These are phyloP conservation scores for Peniophora sp. DNA, from an alignment of 1,284 basidiomycete genomes.

Conservation along the genomic window DNA sequence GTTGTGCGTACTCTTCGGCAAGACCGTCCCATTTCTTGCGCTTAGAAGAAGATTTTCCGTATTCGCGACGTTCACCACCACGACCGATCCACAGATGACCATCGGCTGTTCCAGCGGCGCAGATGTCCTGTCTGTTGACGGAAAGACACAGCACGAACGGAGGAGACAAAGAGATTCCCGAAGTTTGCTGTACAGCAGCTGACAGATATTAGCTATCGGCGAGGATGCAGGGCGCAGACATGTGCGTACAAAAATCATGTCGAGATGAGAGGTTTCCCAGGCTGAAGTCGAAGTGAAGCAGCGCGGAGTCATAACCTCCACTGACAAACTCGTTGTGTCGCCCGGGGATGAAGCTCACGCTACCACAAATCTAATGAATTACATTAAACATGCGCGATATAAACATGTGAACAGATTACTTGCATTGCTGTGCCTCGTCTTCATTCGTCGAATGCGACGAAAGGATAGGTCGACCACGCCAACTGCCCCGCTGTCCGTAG, in stretches of 20 bases:
- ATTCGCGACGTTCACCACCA: constrained; percentile 38
- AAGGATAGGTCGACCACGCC: constrained; percentile 55
- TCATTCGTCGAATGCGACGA: constrained; percentile 44
- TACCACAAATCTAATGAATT: constrained; percentile 51
- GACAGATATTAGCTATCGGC: not conserved
- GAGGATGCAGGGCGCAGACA: not conserved
- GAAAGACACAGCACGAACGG: constrained; percentile 62
- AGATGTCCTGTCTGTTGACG: constrained; percentile 44
- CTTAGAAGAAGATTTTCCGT: too few relatives aligned
- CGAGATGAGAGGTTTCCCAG: constrained; percentile 53
- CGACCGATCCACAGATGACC: constrained; percentile 63
- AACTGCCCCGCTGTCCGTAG: constrained; percentile 58
- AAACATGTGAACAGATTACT: constrained; percentile 13
- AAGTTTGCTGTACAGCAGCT: constrained; percentile 33
- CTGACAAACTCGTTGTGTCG: constrained; percentile 65
- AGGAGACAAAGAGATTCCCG: constrained; percentile 54
- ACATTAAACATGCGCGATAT: not conserved
- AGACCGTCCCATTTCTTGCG: constrained; percentile 62
- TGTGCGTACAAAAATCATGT: constrained; percentile 45
- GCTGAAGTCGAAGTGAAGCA: constrained; percentile 60
- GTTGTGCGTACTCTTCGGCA: constrained; percentile 33
- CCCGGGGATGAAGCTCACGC: constrained; percentile 60
- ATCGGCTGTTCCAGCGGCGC: constrained; percentile 70
- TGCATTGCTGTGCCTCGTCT: constrained; percentile 54
- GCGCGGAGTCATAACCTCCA: constrained; percentile 63